Evolutionary conservation across 1,284 basidiomycete genomes (phyloP).

Genomic region (Ceratobasidium sp.): DNA sequence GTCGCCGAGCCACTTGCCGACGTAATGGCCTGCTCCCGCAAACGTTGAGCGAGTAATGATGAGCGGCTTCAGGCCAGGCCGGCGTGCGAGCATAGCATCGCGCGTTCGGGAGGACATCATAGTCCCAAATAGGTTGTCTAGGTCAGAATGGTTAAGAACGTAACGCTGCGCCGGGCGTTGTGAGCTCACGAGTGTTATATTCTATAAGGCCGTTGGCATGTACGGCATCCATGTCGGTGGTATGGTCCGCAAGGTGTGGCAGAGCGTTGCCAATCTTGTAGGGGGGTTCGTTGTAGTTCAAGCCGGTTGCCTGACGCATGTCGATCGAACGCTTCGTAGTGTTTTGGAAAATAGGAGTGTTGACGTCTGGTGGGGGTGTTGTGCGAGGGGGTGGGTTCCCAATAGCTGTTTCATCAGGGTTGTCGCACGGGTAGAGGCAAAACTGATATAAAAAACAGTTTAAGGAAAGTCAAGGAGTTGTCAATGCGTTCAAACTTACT

Average conservation of each 20-base stretch:
- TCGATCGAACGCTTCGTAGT: conserved; percentile 26
- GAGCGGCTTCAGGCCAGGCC: conserved; percentile 69
- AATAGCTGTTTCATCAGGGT: conserved; percentile 44
- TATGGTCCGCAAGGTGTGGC: conserved; percentile 51
- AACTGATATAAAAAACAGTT: conserved; percentile 49
- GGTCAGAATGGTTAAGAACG: not conserved
- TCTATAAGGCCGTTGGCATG: conserved; percentile 72
- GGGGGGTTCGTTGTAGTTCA: conserved; percentile 46
- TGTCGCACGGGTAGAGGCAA: conserved; percentile 50
- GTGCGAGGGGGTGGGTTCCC: conserved; percentile 22
- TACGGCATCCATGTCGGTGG: conserved; percentile 60
- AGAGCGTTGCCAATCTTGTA: conserved; percentile 46
- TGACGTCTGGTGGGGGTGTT: conserved; percentile 52
- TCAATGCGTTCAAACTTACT: conserved; percentile 38
- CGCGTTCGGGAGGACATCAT: conserved; percentile 75
- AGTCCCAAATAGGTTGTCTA: conserved; percentile 73
- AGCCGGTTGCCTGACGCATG: conserved; percentile 4
- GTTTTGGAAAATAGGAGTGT: conserved; percentile 63
- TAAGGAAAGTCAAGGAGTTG: conserved; percentile 2
- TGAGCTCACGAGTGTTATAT: conserved; percentile 65
- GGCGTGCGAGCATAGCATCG: conserved; percentile 68
- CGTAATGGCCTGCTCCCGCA: conserved; percentile 69
- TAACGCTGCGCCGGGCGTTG: not conserved
- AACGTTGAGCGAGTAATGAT: conserved; percentile 80
- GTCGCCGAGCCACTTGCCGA: conserved; percentile 78